phyloP scores from a whole-genome alignment of 805 yeast species.

The Metschnikowia shivogae region DNA sequence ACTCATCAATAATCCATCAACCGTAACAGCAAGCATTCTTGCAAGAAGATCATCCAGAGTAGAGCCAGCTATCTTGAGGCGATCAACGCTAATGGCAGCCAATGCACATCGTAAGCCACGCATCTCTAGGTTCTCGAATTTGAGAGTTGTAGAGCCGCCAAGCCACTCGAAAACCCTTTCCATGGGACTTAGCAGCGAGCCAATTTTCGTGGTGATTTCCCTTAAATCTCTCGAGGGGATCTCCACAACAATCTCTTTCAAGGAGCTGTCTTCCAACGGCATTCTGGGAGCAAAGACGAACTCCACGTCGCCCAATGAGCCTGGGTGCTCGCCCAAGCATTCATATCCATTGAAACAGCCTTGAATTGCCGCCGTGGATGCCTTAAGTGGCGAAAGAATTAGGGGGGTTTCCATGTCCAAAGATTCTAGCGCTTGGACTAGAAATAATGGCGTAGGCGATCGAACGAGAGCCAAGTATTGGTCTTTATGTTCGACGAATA shows the following conservation, averaged over 20 bases:
- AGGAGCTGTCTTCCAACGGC: conserved; percentile 9
- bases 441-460: conserved; percentile 6
- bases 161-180: conserved; percentile 11
- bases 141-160: conserved; percentile 8
- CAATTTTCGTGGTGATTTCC: conserved; percentile 1
- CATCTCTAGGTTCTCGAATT: conserved; percentile 7
- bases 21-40: not conserved
- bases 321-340: not conserved
- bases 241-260: conserved; percentile 7
- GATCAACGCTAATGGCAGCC: conserved; percentile 2
- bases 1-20: not conserved
- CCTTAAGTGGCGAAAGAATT: conserved; percentile 3
- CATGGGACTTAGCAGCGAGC: conserved; percentile 2
- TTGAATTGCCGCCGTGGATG: conserved; percentile 3
- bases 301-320: conserved; percentile 9
- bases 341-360: conserved; percentile 3
- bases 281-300: conserved; percentile 8
- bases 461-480: conserved; percentile 4
- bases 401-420: conserved; percentile 9
- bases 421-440: conserved; percentile 12
- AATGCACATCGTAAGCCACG: conserved; percentile 5
- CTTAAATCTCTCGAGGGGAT: conserved; percentile 9
- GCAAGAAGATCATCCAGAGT: not conserved
- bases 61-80: not conserved
- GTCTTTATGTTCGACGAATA: conserved; percentile 5